phyloP scores from a whole-genome alignment of 2,329 filamentous ascomycete genomes.

The Penicillium aurantiogriseum region DNA sequence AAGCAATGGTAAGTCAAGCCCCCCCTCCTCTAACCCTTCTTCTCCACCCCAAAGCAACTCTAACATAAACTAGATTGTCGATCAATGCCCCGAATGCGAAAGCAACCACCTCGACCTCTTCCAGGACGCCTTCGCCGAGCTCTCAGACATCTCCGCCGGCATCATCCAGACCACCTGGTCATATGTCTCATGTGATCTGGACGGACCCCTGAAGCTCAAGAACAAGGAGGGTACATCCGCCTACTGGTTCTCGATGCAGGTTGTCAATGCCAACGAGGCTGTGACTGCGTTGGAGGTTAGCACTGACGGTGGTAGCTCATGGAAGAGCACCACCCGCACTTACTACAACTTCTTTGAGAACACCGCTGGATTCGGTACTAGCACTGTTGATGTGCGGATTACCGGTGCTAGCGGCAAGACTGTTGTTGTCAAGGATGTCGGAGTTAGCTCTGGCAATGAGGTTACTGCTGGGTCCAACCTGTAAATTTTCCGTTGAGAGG shows the following conservation, averaged over 20 bases:
- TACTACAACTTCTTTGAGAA: conserved; percentile 65
- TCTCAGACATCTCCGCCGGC: conserved; percentile 48
- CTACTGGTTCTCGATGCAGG: conserved; percentile 63
- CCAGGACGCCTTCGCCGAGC: conserved; percentile 49
- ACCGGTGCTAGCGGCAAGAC: conserved; percentile 54
- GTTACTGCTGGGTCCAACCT: conserved; percentile 28
- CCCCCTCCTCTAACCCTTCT: not conserved
- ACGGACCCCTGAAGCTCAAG: conserved; percentile 50
- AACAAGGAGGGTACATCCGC: conserved; percentile 51
- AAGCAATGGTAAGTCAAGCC: conserved; percentile 57
- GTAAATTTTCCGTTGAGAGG: conserved; percentile 6
- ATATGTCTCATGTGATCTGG: conserved; percentile 53
- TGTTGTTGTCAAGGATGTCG: conserved; percentile 54
- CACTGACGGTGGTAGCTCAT: conserved; percentile 58
- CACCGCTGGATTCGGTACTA: conserved; percentile 54
- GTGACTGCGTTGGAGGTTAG: conserved; percentile 60
- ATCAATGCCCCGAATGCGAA: conserved; percentile 58
- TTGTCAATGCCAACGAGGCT: conserved; percentile 60
- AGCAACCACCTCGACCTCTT: conserved; percentile 58
- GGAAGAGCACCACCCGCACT: conserved; percentile 55
- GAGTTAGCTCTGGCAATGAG: conserved; percentile 16
- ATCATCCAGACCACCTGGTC: conserved; percentile 53
- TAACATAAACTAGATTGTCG: conserved; percentile 46
- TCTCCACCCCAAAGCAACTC: not conserved
- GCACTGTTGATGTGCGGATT: conserved; percentile 56